Evolutionary conservation across 805 yeast species (phyloP), one percentile per base, ranked within the genome.

Genomic region (Lachancea lanzarotensis): DNA sequence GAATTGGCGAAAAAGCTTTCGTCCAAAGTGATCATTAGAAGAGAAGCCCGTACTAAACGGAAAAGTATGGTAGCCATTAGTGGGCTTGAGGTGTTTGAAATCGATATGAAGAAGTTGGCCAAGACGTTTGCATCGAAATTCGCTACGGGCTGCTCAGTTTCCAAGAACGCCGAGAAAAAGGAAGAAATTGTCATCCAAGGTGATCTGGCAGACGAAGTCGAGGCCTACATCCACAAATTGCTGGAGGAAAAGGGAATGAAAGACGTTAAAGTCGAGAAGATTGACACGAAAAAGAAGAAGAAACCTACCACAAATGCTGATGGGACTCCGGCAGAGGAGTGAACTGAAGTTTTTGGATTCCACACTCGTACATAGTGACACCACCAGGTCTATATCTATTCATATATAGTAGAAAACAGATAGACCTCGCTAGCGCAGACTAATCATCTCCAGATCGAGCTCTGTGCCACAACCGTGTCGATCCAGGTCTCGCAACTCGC

Each of bases 141-240:
- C 61, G 98, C 98, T 12, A 90, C 97, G 8, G 98, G 98, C 42
- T 91, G 96, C 25, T 81, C 93, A 18, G 95, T 90, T 12, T 81
- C 89, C 3, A 90, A 90, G 67, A 85, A 80, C 52, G 89, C 81
- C 3, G 98, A 90, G 52, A 90, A 90, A 68, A 86, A 84, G 63
- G 96, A 91, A 50, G 98, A 90, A 60, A 79, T 90, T 45, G 77
- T 87, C 47, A 83, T 90, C 48, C 97, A 90, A 69, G 98, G 98
- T 57, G 98, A 91, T 66, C 93, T 90, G 36, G 84, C 89, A 46
- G 96, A 89, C 52, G 95, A 84, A 57, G 93, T 89, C 25, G 95
- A 85, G 60, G 84, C 70, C 5, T 84, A 84, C 55, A 77, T 90
- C 50, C 77, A 73, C 40, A 76, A 75, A 38, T 67, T 88, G 53